phyloP scores from a whole-genome alignment of 352 stramenopile species.

The Hyaloperonospora brassicae region DNA sequence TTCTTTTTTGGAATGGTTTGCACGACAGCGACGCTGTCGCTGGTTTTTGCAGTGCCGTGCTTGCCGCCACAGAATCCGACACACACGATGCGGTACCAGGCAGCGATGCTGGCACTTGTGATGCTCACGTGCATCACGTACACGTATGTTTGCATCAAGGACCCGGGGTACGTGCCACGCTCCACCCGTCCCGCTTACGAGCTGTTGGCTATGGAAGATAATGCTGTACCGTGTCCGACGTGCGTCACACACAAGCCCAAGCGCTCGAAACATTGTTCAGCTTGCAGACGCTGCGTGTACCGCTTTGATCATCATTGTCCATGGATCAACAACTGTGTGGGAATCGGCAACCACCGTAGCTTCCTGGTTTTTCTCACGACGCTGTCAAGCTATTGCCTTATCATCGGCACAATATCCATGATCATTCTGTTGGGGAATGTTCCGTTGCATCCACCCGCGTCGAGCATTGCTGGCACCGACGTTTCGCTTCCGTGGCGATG shows the following conservation, averaged over 20 bases:
- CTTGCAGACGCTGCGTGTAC: slow-evolving; percentile 67
- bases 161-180: slow-evolving; percentile 64
- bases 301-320: slow-evolving; percentile 83
- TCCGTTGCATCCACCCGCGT: slow-evolving; percentile 28
- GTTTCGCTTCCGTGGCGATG: slow-evolving; percentile 19
- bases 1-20: slow-evolving; percentile 66
- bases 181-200: slow-evolving; percentile 57
- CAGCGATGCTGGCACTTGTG: slow-evolving; percentile 31
- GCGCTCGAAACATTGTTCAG: slow-evolving; percentile 76
- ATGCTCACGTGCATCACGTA: slow-evolving; percentile 50
- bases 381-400: slow-evolving; percentile 43
- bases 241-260: slow-evolving; percentile 70
- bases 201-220: slow-evolving; percentile 61
- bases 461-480: neutral
- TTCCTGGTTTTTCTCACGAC: slow-evolving; percentile 64
- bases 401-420: slow-evolving; percentile 37
- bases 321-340: slow-evolving; percentile 84
- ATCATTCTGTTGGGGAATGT: slow-evolving; percentile 38
- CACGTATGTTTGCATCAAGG: slow-evolving; percentile 70
- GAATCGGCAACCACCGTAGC: slow-evolving; percentile 57
- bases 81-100: slow-evolving; percentile 20
- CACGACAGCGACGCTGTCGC: slow-evolving; percentile 36
- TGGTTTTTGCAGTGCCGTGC: slow-evolving; percentile 51
- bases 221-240: slow-evolving; percentile 62
- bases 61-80: slow-evolving; percentile 16